Evolutionary conservation across 1,139 yeast species (phyloP).

Genomic region (Sugiyamaella paludigena): DNA sequence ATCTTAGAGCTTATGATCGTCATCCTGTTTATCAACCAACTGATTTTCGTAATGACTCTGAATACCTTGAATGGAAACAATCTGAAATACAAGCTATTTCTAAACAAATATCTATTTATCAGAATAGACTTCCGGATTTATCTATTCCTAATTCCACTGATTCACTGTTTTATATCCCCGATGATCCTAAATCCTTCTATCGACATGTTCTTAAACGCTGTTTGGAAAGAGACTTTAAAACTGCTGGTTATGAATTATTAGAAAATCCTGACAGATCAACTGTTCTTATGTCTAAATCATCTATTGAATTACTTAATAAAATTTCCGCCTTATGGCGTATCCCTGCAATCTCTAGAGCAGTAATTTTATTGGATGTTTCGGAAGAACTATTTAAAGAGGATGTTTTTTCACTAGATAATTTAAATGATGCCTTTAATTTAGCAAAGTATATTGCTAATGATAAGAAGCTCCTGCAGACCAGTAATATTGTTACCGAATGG

Average conservation of each 20-base stretch:
- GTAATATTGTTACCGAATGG: slow-evolving; percentile 34
- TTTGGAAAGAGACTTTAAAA: slow-evolving; percentile 35
- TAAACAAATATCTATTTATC: slow-evolving; percentile 31
- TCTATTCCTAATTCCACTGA: slow-evolving; percentile 11
- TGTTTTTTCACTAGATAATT: slow-evolving; percentile 65
- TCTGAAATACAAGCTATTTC: slow-evolving; percentile 45
- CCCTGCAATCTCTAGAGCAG: slow-evolving; percentile 51
- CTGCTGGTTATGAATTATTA: slow-evolving; percentile 29
- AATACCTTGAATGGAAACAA: slow-evolving; percentile 54
- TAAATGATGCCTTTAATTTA: slow-evolving; percentile 39
- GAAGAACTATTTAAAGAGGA: slow-evolving; percentile 52
- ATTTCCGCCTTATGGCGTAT: slow-evolving; percentile 64
- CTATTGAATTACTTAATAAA: slow-evolving; percentile 44
- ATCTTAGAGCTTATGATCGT: slow-evolving; percentile 45
- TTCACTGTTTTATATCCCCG: slow-evolving; percentile 30
- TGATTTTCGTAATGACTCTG: slow-evolving; percentile 44
- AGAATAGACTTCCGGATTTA: not conserved
- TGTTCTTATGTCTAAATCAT: slow-evolving; percentile 40
- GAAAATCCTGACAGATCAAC: slow-evolving; percentile 36
- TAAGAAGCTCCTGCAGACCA: slow-evolving; percentile 21
- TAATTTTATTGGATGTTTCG: slow-evolving; percentile 49
- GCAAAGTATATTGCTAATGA: slow-evolving; percentile 45
- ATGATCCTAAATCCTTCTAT: slow-evolving; percentile 42
- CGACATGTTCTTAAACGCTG: slow-evolving; percentile 35
- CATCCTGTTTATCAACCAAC: slow-evolving; percentile 38